These are phyloP conservation scores for Pinus taeda DNA, from an alignment of 75 land plant genomes.

Conservation along the genomic window DNA sequence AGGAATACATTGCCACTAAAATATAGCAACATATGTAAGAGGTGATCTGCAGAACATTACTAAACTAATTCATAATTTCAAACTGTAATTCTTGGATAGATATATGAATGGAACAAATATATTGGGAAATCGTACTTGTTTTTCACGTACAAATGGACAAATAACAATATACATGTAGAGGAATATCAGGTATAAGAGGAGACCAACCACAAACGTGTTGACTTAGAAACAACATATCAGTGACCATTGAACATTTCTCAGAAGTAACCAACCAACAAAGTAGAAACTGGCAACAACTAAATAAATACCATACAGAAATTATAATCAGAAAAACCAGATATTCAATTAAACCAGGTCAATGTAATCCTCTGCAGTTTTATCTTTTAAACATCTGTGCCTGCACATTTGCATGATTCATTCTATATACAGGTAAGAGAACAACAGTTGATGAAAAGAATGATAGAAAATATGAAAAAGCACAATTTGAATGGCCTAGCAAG, in stretches of 20 bases:
- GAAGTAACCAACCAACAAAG: not conserved
- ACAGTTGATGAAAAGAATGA: not conserved
- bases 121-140: not conserved
- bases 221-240: not conserved
- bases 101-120: not conserved
- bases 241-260: not conserved
- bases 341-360: not conserved
- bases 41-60: not conserved
- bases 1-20: too few species aligned
- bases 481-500: not conserved
- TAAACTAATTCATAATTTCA: not conserved
- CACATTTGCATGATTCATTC: not conserved
- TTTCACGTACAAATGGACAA: not conserved
- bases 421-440: not conserved
- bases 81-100: not conserved
- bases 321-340: not conserved
- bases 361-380: not conserved
- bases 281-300: not conserved
- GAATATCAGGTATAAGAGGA: not conserved
- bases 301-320: not conserved
- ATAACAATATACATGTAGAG: not conserved
- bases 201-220: not conserved
- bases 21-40: not conserved
- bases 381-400: not conserved
- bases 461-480: too few species aligned